A percentile compares a stretch with the other conserved stretches of the same genome.
phyloP scores from a whole-genome alignment of 305 asterid genomes.

The Fraxinus sp. region DNA sequence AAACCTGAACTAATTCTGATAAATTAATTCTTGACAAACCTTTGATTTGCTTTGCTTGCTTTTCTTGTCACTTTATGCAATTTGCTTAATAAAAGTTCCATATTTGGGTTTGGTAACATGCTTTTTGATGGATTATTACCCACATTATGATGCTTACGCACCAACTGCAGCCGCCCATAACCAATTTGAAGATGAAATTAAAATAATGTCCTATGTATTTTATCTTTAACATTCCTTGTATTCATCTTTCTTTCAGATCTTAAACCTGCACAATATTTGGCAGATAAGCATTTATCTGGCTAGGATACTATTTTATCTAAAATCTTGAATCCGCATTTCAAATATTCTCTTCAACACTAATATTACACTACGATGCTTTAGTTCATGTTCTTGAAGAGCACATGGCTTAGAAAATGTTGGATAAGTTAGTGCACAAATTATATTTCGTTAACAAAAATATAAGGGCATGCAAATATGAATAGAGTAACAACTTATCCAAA shows the following conservation, averaged over 20 bases:
- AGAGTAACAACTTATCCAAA: no score
- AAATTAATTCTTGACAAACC: neutral
- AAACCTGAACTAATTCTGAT: neutral
- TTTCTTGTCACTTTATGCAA: constrained; percentile 5
- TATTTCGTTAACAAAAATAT: no score
- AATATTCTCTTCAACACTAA: neutral
- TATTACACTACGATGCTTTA: neutral
- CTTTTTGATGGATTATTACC: neutral
- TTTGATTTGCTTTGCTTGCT: constrained; percentile 13
- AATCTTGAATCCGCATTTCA: neutral
- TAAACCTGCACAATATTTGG: neutral
- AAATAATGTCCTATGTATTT: neutral
- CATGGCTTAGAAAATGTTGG: neutral
- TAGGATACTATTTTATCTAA: neutral
- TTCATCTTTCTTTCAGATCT: neutral
- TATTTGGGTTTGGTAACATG: neutral
- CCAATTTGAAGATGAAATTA: neutral
- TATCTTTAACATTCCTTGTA: neutral
- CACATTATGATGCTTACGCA: constrained; percentile 8
- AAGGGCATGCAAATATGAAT: no score
- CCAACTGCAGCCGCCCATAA: constrained; percentile 5
- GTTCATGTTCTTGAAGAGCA: neutral
- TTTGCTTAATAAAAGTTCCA: neutral
- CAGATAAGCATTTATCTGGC: neutral
- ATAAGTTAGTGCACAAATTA: no score